These are phyloP conservation scores for Cystobasidium tubakii DNA, from an alignment of 768 basidiomycete species.

Conservation along the genomic window DNA sequence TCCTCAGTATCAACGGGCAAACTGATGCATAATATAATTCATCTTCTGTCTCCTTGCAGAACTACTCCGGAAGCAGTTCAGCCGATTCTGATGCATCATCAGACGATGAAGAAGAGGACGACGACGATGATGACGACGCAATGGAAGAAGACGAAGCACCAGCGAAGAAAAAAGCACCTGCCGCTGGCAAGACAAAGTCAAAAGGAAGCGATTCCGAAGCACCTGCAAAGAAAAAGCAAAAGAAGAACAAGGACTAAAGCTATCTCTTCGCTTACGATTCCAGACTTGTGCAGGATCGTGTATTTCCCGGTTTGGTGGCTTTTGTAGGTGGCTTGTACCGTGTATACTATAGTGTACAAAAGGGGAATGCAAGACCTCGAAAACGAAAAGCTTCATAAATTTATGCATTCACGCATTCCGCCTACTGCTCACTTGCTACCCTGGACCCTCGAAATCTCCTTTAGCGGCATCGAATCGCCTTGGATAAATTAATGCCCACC, in stretches of 20 bases:
- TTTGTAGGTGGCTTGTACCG: not conserved
- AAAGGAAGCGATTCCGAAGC: slow-evolving; percentile 35
- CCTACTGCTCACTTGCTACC: not conserved
- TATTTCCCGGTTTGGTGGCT: not conserved
- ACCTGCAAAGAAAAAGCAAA: slow-evolving; percentile 49
- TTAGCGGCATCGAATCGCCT: too few species aligned
- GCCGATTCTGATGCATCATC: slow-evolving; percentile 14
- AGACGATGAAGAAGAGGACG: slow-evolving; percentile 31
- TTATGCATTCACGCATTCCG: not conserved
- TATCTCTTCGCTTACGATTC: too few species aligned
- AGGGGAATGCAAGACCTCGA: too few species aligned
- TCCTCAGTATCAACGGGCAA: too few species aligned
- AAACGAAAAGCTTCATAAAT: too few species aligned
- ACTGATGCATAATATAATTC: not conserved
- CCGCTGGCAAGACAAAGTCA: slow-evolving; percentile 64
- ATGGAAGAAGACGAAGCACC: slow-evolving; percentile 22
- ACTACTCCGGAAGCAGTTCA: slow-evolving; percentile 29
- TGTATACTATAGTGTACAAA: not conserved
- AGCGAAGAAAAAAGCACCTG: slow-evolving; percentile 41
- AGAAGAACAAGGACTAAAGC: slow-evolving; percentile 40
- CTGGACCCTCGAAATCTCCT: too few species aligned
- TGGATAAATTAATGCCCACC: too few species aligned
- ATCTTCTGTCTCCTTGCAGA: not conserved
- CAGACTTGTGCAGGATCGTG: not conserved
- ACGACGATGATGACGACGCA: slow-evolving; percentile 23